Conservation (phyloP, 1,284 basidiomycete genomes). For the Trametes sp. region DNA sequence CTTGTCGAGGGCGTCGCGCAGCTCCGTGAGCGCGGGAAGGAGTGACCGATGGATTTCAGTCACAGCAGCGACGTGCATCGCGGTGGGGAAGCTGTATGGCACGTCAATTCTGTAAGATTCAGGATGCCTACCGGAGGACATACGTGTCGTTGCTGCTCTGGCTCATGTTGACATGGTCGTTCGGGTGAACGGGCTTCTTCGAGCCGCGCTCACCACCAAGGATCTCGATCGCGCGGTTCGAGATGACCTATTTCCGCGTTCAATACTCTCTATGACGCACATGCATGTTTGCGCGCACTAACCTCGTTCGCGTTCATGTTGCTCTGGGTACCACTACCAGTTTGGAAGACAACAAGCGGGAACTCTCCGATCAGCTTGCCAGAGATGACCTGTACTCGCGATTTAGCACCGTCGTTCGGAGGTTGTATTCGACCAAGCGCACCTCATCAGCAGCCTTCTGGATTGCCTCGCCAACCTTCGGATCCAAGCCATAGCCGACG, state of each 20-base stretch:
- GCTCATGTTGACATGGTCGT: slow-evolving; percentile 99
- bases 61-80: slow-evolving; percentile 98
- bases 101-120: neutral
- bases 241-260: slow-evolving; percentile 79
- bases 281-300: slow-evolving; percentile 9
- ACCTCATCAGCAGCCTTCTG: slow-evolving; percentile 95
- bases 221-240: slow-evolving; percentile 97
- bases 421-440: slow-evolving; percentile 32
- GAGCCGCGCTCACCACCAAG: slow-evolving; percentile 95
- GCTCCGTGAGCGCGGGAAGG: slow-evolving; percentile 86
- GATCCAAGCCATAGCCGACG: slow-evolving; percentile 89
- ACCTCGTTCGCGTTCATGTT: slow-evolving; percentile 99
- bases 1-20: slow-evolving; percentile 84
- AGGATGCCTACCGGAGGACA: slow-evolving; percentile 26
- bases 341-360: slow-evolving; percentile 99
- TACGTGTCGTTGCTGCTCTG: slow-evolving; percentile 99
- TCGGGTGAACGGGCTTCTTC: slow-evolving; percentile 98
- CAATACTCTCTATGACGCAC: neutral
- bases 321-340: slow-evolving; percentile 98
- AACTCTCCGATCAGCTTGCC: slow-evolving; percentile 96
- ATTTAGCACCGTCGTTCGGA: neutral
- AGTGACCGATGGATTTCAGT: slow-evolving; percentile 85
- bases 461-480: slow-evolving; percentile 90
- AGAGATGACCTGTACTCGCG: slow-evolving; percentile 80
- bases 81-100: slow-evolving; percentile 88